Evolutionary conservation across 2,329 filamentous ascomycete species (phyloP), one percentile per base, ranked within the genome.

Genomic region (Microcyclosporella mali): DNA sequence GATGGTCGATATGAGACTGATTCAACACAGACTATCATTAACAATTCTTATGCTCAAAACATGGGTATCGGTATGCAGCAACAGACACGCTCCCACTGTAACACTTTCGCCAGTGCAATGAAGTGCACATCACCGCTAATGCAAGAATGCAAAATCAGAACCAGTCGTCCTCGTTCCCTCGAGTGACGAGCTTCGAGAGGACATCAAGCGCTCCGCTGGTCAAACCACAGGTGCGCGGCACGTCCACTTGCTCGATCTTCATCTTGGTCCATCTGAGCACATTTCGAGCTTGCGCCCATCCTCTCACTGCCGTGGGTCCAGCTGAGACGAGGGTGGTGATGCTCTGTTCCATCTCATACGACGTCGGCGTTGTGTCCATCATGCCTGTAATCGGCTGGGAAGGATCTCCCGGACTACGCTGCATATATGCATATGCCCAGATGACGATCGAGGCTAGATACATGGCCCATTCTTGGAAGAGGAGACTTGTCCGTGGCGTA

Each of bases 381-480:
- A 27, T 25, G 39, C 6, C 21, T 6, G 21, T 9, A 25, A 25
- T 25, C 9, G 21, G 25, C 15, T 18, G 10, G 15, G 33, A 34
- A 8, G 19, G 31, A 37, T 9, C 29, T 14, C 16, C 18, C 33
- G 9, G 4, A 12, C 16, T 17, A 17, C 16, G 37, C 9, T 15
- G 29, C 9, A 44, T 32, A 40, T 60, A 57, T 1, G 47, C 46
- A 8, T 47, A 33, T 2, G 55, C 56, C 59, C 59, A 61, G n/a
- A 60, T 37, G 1, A 59, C 52, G 15, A 62, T 39, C 6, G 55
- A 38, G 8, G 58, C 56, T 12, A 60, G 52, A 37, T 57, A 54
- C 19, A 60, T 28, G 0, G 51, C 43, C 58, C 57, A 60, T 37
- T 60, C 56, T 28, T 57, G 57, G 44, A 49, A 59, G 8, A 60